Evolutionary conservation across 2,329 filamentous ascomycete genomes (phyloP).

Genomic region (Pseudogymnoascus sp.): DNA sequence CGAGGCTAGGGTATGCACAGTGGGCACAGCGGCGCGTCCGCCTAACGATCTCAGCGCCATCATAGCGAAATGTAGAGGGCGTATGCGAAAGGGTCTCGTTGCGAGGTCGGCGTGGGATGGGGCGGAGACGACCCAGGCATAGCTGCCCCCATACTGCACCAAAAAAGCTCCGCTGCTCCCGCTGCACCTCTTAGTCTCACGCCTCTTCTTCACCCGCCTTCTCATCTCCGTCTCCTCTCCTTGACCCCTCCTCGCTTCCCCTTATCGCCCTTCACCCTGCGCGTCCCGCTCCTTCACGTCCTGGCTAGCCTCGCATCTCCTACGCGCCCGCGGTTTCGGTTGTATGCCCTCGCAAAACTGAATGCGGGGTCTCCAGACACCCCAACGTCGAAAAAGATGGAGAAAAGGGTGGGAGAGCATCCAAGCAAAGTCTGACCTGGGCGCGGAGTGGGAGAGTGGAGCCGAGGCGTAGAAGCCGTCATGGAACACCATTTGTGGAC

Average conservation of each 20-base stretch:
- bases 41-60: background rate
- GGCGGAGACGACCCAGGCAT: background rate
- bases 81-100: background rate
- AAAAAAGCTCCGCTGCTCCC: background rate
- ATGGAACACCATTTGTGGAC: conserved; percentile 1
- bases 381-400: conserved; percentile 1
- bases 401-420: background rate
- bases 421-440: background rate
- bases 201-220: background rate
- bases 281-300: background rate
- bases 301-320: background rate
- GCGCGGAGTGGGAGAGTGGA: conserved; percentile 3
- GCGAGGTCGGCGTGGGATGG: conserved; percentile 1
- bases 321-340: conserved; percentile 4
- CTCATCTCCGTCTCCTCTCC: background rate
- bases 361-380: conserved; percentile 6
- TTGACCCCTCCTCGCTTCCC: background rate
- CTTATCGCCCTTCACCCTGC: background rate
- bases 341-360: background rate
- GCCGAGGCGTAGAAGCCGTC: background rate
- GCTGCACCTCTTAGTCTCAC: background rate
- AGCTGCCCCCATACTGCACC: background rate
- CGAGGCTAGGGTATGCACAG: background rate
- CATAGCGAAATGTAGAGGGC: background rate
- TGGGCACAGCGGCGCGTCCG: background rate